A percentile compares a stretch with the other conserved stretches of the same genome.
Conservation (phyloP, 2,329 filamentous ascomycete genomes). For the Xylaria sp. region DNA sequence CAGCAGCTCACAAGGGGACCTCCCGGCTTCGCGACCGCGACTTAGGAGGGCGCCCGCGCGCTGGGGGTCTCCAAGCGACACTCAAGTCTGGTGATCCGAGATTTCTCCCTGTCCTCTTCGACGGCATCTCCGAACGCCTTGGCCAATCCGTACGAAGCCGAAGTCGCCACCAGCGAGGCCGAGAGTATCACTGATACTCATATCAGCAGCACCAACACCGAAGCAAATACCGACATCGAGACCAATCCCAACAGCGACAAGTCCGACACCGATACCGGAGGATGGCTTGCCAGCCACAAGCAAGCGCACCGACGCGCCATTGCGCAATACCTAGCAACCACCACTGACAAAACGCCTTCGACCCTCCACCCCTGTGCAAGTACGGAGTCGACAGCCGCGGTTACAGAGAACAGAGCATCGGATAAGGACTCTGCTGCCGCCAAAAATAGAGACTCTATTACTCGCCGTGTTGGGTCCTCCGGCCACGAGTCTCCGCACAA, state of each 20-base stretch:
- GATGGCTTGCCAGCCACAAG: slow-evolving; percentile 26
- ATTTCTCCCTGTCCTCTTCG: slow-evolving; percentile 25
- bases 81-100: slow-evolving; percentile 15
- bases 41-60: slow-evolving; percentile 20
- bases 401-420: neutral
- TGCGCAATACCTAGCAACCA: slow-evolving; percentile 6
- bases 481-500: neutral
- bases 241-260: neutral
- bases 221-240: too few species aligned
- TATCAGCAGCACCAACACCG: neutral
- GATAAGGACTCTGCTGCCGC: neutral
- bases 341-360: neutral
- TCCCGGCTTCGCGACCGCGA: neutral
- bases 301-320: slow-evolving; percentile 6
- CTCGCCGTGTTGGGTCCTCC: neutral
- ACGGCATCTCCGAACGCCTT: slow-evolving; percentile 1
- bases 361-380: neutral
- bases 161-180: neutral
- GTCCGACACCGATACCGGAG: slow-evolving; percentile 8
- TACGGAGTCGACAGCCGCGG: neutral
- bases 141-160: slow-evolving; percentile 9
- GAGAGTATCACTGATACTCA: neutral
- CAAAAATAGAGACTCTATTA: neutral
- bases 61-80: slow-evolving; percentile 2
- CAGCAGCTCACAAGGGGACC: neutral